A percentile compares a stretch with the other conserved stretches of the same genome.
Conservation (phyloP, 2,329 filamentous ascomycete genomes). For the Clonostachys rhizophaga region DNA sequence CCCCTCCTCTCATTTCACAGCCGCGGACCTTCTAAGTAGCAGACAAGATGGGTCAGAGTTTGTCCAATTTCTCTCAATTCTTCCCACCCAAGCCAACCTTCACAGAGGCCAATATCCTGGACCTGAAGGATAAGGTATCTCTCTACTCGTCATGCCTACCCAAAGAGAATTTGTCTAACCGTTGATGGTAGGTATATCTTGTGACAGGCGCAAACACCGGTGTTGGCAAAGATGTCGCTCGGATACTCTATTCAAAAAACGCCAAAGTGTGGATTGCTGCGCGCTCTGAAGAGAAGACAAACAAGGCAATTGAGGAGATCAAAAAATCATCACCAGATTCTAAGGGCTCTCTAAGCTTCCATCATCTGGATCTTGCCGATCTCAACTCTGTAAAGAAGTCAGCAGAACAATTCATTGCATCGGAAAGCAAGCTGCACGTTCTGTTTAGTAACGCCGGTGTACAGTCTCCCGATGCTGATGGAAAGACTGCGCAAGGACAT, state of each 20-base stretch:
- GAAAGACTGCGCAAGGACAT: conserved; percentile 27
- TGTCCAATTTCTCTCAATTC: not conserved
- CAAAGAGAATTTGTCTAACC: no score
- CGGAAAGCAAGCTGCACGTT: conserved; percentile 21
- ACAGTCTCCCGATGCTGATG: conserved; percentile 27
- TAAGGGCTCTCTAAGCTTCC: conserved; percentile 28
- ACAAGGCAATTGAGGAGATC: conserved; percentile 33
- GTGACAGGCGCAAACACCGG: conserved; percentile 32
- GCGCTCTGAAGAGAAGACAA: conserved; percentile 32
- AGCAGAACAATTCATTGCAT: conserved; percentile 12
- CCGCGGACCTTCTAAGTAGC: no score
- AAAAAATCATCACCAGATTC: conserved; percentile 18
- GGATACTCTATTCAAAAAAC: conserved; percentile 45
- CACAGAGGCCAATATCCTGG: not conserved
- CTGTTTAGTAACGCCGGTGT: conserved; percentile 35
- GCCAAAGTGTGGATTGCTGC: conserved; percentile 47
- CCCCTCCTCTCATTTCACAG: no score
- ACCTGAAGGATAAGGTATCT: not conserved
- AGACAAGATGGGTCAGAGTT: no score
- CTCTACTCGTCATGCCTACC: not conserved
- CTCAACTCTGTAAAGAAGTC: conserved; percentile 18
- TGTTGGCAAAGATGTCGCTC: conserved; percentile 43
- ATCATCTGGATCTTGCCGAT: conserved; percentile 32
- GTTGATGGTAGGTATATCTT: conserved; percentile 32
- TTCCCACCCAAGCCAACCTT: not conserved